Evolutionary conservation across 1,284 basidiomycete genomes (phyloP), one percentile per base, ranked within the genome.

Genomic region (Fomes fomentarius): DNA sequence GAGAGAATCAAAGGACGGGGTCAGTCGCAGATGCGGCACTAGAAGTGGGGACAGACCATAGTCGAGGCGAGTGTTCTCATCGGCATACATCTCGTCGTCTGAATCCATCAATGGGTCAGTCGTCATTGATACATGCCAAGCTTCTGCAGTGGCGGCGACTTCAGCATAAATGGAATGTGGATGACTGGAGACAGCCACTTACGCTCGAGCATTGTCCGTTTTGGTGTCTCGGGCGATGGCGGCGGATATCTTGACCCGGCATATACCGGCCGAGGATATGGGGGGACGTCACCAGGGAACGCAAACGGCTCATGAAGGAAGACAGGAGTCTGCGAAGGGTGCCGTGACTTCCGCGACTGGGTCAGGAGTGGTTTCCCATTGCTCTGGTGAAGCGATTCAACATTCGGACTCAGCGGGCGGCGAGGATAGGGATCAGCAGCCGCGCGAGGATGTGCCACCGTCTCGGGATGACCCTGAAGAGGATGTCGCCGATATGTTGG

Each of bases 81-180:
- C 85, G 53, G 69, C 71, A 25, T 68, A 65, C 61, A 82, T 80
- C 58, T 85, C 81, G 38, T 83, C 81, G 60, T 87, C 85, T 21
- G 80, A 84, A 61, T 82, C 82, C 40, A 74, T 63, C 30, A 83
- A 69, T 17, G 81, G 77, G 61, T 82, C 82, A 47, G 75, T 78
- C 40, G 73, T 78, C 47, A 72, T 77, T 52, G 82, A 73, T 43
- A 77, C 72, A 61, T 84, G 77, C 80, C 79, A 86, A 15, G 81
- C 79, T 63, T 86, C 84, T 87, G 64, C 25, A 60, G 33, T 49
- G 47, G 57, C 12, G 28, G 40, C 26, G 30, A 38, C 11, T 22
- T 55, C 28, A 50, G 44, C 38, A n/a, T 24, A 12, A 4, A 19
- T 11, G 31, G 14, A 15, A 5, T 21, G 26, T 15, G 12, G 15